These are phyloP conservation scores for Calonectria pteridis DNA, from an alignment of 2,329 filamentous ascomycete genomes.

Conservation along the genomic window DNA sequence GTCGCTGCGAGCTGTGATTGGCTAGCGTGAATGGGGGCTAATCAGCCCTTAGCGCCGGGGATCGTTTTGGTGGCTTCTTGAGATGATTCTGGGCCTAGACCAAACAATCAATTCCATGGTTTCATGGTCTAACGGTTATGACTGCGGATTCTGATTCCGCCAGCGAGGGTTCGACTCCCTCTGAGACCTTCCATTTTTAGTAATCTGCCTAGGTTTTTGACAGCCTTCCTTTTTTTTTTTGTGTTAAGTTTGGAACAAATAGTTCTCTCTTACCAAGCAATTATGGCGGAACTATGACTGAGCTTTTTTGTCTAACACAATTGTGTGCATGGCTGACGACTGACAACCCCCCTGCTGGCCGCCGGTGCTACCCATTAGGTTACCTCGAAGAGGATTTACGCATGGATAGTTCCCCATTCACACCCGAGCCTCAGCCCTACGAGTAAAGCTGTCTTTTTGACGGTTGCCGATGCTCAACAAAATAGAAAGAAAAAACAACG, in stretches of 20 bases:
- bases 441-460: background rate
- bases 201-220: too few relatives aligned
- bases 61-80: background rate
- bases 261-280: background rate
- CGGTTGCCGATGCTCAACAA: background rate
- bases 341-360: background rate
- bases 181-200: constrained; percentile 23
- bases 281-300: background rate
- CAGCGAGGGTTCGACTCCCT: constrained; percentile 32
- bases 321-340: background rate
- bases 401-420: background rate
- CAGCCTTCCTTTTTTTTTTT: background rate
- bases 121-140: constrained; percentile 32
- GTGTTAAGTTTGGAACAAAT: background rate
- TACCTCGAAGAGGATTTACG: background rate
- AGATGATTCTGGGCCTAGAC: background rate
- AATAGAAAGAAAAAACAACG: background rate
- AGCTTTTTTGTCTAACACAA: background rate
- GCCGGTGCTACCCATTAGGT: background rate
- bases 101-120: constrained; percentile 6
- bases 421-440: background rate
- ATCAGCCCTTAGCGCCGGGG: background rate
- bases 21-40: background rate
- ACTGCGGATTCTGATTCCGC: constrained; percentile 33
- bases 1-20: background rate